Evolutionary conservation across 2,329 filamentous ascomycete species (phyloP), one percentile per base, ranked within the genome.

Genomic region (Ceratocystis lukuohia): DNA sequence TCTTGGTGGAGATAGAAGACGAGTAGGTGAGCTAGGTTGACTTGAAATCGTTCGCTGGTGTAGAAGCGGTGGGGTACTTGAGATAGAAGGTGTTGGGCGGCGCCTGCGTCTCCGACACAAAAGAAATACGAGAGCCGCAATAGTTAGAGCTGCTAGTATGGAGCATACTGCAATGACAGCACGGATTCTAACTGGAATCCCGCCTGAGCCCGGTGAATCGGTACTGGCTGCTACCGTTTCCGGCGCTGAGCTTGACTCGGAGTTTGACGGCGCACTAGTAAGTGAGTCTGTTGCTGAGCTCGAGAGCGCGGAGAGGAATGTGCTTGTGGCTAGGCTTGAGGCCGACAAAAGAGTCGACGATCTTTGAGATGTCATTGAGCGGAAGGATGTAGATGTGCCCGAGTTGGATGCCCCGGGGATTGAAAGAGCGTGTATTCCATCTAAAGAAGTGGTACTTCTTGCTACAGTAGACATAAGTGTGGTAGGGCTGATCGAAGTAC

Each of bases 91-190:
- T 8, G 59, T 61, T 22, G 46, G 50, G 22, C 44, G 48, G 3
- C 45, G 44, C 20, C 41, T 64, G 30, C 45, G 48, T n/a, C 64
- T 64, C 15, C 50, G 61, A 7, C 64, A 65, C 33, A 65, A 25
- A n/a, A 68, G 25, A 22, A 64, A 66, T 37, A 63, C 48, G 7
- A 68, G 33, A n/a, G 64, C 57, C 10, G 56, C 59, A n/a, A 61
- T 59, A 5, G 65, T 56, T 1, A 66, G 41, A 22, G 64, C 20
- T 2, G 66, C 61, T 30, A 68, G 25, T 3, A 63, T 44, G 33
- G 66, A 62, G 41, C 66, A 68, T 8, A 68, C 57, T n/a, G 59
- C 59, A 28, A 68, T 65, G 5, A 68, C 53, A n/a, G 45, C 64
- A 28, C 64, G 59, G 7, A 68, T 66, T 22, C 46, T 45, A 5